Evolutionary conservation across 2,329 filamentous ascomycete genomes (phyloP).

Genomic region (Claviceps humidiphila): DNA sequence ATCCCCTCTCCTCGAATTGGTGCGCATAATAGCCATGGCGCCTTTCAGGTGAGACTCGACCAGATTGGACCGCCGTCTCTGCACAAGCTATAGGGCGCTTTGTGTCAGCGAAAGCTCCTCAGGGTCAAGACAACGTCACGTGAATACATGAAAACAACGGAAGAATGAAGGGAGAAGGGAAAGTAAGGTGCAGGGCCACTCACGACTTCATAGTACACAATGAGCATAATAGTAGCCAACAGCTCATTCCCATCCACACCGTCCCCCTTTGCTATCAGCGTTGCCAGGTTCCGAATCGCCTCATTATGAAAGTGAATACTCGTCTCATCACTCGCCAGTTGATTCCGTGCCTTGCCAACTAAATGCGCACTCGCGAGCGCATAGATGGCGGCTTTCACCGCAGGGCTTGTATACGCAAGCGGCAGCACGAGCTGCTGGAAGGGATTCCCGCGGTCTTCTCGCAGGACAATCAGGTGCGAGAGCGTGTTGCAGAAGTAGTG

Average conservation of each 20-base stretch:
- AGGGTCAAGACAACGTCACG: not conserved
- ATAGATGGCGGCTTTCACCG: constrained; percentile 71
- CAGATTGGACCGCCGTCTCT: constrained; percentile 44
- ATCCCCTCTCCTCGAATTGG: constrained; percentile 29
- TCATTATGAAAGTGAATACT: constrained; percentile 46
- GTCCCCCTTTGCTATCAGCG: constrained; percentile 39
- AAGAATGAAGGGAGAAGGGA: not conserved
- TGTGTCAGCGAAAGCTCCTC: not conserved
- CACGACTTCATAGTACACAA: constrained; percentile 52
- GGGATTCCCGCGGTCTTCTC: constrained; percentile 48
- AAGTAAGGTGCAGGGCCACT: constrained; percentile 14
- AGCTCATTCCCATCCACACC: constrained; percentile 42
- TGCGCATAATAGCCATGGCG: constrained; percentile 46
- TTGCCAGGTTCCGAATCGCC: constrained; percentile 43
- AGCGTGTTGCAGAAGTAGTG: constrained; percentile 52
- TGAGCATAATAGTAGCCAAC: constrained; percentile 45
- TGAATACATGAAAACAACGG: not conserved
- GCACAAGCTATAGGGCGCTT: constrained; percentile 35
- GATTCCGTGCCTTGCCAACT: constrained; percentile 47
- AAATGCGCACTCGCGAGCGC: constrained; percentile 75
- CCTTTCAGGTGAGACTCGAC: constrained; percentile 49
- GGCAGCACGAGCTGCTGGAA: constrained; percentile 52
- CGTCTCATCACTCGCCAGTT: constrained; percentile 29
- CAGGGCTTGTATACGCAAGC: constrained; percentile 38
- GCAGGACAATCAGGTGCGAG: constrained; percentile 51